phyloP scores from a whole-genome alignment of 140 eudicot species.

The Senecio squalidus region DNA sequence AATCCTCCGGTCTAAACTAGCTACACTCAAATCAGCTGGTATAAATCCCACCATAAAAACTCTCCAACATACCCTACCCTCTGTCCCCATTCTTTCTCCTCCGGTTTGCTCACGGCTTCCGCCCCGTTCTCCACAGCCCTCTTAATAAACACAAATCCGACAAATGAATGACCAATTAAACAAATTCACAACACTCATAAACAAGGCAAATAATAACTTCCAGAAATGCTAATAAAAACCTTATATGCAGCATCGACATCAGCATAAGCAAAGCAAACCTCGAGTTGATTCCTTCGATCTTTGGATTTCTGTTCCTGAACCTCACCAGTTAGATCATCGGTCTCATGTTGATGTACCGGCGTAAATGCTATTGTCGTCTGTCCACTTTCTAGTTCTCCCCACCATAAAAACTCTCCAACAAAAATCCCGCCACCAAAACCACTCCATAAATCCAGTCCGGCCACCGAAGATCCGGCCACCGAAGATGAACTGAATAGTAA shows the following conservation, averaged over 20 bases:
- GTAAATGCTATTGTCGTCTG: constrained; percentile 86
- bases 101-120: constrained; percentile 64
- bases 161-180: neutral
- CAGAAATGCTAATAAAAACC: constrained; percentile 21
- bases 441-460: no score
- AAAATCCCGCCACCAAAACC: no score
- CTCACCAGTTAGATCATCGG: constrained; percentile 75
- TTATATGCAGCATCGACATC: constrained; percentile 90
- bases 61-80: constrained; percentile 88
- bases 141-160: constrained; percentile 20
- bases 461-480: no score
- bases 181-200: no score
- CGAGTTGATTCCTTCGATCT: constrained; percentile 46
- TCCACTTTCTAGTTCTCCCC: constrained; percentile 95
- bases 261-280: constrained; percentile 71
- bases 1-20: no score
- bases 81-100: constrained; percentile 93
- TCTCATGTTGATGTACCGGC: constrained; percentile 80
- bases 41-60: no score
- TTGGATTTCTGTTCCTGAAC: constrained; percentile 38
- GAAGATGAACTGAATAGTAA: no score
- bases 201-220: no score
- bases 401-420: no score
- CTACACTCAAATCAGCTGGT: no score
- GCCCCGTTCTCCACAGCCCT: constrained; percentile 97